Evolutionary conservation across 352 stramenopile species (phyloP).

Genomic region (Globisporangium cystogenes): DNA sequence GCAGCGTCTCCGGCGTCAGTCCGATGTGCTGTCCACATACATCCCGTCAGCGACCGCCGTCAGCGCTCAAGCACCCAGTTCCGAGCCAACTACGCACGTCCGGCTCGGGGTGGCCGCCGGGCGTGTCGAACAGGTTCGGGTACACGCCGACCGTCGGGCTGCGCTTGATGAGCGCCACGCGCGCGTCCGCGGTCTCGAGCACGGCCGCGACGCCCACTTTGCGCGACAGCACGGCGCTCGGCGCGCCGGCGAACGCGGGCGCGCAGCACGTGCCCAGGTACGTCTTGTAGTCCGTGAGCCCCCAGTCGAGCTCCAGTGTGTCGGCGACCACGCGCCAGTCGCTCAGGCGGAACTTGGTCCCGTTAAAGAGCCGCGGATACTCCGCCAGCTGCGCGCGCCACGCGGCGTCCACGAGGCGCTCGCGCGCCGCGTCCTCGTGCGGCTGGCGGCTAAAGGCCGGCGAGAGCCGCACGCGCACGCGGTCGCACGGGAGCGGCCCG

Average conservation of each 20-base stretch:
- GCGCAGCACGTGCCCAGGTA: slow-evolving; percentile 76
- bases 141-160: slow-evolving; percentile 67
- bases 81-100: slow-evolving; percentile 16
- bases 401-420: slow-evolving; percentile 26
- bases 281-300: slow-evolving; percentile 68
- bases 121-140: slow-evolving; percentile 67
- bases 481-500: slow-evolving; percentile 19
- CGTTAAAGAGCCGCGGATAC: slow-evolving; percentile 65
- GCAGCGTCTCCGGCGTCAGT: slow-evolving; percentile 24
- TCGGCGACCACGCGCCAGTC: slow-evolving; percentile 4
- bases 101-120: slow-evolving; percentile 74
- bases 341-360: slow-evolving; percentile 58
- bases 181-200: slow-evolving; percentile 54
- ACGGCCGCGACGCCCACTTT: slow-evolving; percentile 77
- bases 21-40: slow-evolving; percentile 21
- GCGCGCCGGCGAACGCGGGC: background rate
- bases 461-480: slow-evolving; percentile 43
- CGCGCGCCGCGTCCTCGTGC: slow-evolving; percentile 37
- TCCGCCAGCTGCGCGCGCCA: slow-evolving; percentile 31
- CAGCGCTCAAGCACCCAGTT: no score
- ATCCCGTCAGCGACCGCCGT: no score
- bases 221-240: slow-evolving; percentile 35
- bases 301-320: slow-evolving; percentile 27
- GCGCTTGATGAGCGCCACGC: slow-evolving; percentile 63
- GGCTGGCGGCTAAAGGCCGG: slow-evolving; percentile 26